Base-by-base conservation (phyloP, 768 basidiomycete genomes). In the Porphyrellus cyaneotinctus region DNA sequence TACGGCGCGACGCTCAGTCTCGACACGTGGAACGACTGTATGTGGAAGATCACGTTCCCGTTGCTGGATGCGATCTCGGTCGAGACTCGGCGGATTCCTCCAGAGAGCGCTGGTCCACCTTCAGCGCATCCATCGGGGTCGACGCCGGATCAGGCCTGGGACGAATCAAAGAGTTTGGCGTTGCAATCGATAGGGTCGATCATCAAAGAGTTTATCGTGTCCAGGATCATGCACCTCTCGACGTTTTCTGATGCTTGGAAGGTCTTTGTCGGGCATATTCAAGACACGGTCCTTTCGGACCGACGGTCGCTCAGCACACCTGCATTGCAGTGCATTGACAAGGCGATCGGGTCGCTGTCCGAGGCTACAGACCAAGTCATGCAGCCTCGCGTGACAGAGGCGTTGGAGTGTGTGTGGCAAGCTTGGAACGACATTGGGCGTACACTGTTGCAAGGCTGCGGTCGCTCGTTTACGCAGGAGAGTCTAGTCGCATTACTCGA, bases 11-110 rank as follows among this genome's bases (percentile, higher is more conserved):
- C 87, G 0, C 74, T 99, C 45, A 88, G 85, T 61, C 65, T 79
- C 35, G 84, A 84, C 7, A 89, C 88, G 0, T 99, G 95, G 95
- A 83, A 88, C 37, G 83, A 90, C 48, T 92, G 92, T 54, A 76
- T 95, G n/a, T 93, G 91, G 87, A 85, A 86, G 64, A 80, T 97
- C 51, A 83, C 90, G 13, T 91, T 95, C 70, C 93, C 93, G 8
- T 74, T 98, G 4, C 70, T 97, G 53, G 87, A 91, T 44, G 75
- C 84, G 20, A 76, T 87, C 52, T 85, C 82, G 0, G 61, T 69
- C 22, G 79, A 83, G 53, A 82, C 83, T 26, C 79, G 80, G 35
- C 73, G 71, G 17, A 51, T 49, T 22, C 46, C 63, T 10, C n/a
- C 43, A 12, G 59, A 67, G 28, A 41, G 53, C 14, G 45, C 49